Evolutionary conservation across 306 rosid species (phyloP).

Genomic region (Citrullus mucosospermus): DNA sequence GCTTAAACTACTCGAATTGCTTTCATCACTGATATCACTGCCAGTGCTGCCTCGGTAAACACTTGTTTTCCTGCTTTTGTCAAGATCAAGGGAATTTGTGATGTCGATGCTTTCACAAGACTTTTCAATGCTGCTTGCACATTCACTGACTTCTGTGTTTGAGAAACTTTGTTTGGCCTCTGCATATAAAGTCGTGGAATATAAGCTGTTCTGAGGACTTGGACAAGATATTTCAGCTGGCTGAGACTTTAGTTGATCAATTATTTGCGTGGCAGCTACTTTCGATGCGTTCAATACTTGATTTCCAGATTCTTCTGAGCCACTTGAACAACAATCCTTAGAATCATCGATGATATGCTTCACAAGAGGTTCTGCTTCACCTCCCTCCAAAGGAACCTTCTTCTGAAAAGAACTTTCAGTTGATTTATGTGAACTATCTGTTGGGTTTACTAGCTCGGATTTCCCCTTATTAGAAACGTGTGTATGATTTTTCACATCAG

Average conservation of each 20-base stretch:
- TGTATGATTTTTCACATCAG: constrained; percentile 16
- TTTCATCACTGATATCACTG: constrained; percentile 78
- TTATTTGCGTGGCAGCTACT: constrained; percentile 25
- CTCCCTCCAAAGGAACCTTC: constrained; percentile 27
- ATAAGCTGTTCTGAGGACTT: constrained; percentile 76
- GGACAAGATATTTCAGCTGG: constrained; percentile 33
- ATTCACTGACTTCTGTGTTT: constrained; percentile 62
- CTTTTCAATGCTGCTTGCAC: constrained; percentile 57
- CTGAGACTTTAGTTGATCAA: constrained; percentile 20
- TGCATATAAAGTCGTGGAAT: constrained; percentile 55
- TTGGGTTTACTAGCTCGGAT: constrained; percentile 16
- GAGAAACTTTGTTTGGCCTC: constrained; percentile 82
- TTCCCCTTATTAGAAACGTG: constrained; percentile 19
- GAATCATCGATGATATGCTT: constrained; percentile 20
- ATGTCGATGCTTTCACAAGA: constrained; percentile 49
- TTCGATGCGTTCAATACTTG: constrained; percentile 20
- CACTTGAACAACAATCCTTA: constrained; percentile 24
- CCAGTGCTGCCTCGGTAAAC: constrained; percentile 80
- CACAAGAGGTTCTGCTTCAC: constrained; percentile 27
- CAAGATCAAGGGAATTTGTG: constrained; percentile 39
- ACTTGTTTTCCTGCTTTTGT: constrained; percentile 76
- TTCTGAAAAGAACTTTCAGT: constrained; percentile 29
- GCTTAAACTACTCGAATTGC: constrained; percentile 73
- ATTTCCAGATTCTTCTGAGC: constrained; percentile 28
- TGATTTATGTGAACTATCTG: background rate